Conservation (phyloP, 768 basidiomycete species). For the Tremella yokohamensis region DNA sequence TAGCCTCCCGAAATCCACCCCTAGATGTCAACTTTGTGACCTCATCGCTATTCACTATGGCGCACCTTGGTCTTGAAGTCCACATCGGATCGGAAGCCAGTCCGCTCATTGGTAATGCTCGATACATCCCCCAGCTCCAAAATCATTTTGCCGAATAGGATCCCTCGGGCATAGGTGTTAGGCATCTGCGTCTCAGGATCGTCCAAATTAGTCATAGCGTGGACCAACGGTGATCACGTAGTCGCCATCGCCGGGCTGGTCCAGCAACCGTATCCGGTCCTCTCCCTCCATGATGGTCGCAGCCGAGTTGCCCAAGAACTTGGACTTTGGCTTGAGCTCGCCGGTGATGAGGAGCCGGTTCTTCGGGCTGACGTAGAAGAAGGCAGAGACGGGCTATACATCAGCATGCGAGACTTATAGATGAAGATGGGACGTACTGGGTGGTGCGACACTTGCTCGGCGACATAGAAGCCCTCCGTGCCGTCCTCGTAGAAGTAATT, state of each 20-base stretch:
- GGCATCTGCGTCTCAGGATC: constrained; percentile 72
- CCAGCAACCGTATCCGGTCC: constrained; percentile 78
- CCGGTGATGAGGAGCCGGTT: constrained; percentile 84
- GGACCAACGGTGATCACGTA: constrained; percentile 58
- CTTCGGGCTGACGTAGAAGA: constrained; percentile 87
- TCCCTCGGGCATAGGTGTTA: constrained; percentile 74
- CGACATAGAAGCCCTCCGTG: constrained; percentile 90
- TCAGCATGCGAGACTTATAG: not conserved
- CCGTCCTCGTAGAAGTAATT: constrained; percentile 87
- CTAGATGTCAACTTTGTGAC: constrained; percentile 51
- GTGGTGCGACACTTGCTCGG: constrained; percentile 74
- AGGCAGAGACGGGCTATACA: constrained; percentile 62
- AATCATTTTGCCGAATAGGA: constrained; percentile 68
- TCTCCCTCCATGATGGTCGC: constrained; percentile 96
- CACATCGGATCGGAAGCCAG: constrained; percentile 70
- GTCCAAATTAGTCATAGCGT: not conserved
- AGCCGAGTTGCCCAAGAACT: constrained; percentile 94
- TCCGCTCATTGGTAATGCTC: constrained; percentile 74
- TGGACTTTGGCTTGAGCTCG: constrained; percentile 83
- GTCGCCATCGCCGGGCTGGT: constrained; percentile 72
- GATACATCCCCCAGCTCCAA: constrained; percentile 90
- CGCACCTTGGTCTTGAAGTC: constrained; percentile 96
- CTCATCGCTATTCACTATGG: too few relatives aligned
- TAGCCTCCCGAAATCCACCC: constrained; percentile 97
- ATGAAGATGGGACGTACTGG: constrained; percentile 25